Evolutionary conservation across 2,329 filamentous ascomycete genomes (phyloP).

Genomic region (Ustulina deusta): DNA sequence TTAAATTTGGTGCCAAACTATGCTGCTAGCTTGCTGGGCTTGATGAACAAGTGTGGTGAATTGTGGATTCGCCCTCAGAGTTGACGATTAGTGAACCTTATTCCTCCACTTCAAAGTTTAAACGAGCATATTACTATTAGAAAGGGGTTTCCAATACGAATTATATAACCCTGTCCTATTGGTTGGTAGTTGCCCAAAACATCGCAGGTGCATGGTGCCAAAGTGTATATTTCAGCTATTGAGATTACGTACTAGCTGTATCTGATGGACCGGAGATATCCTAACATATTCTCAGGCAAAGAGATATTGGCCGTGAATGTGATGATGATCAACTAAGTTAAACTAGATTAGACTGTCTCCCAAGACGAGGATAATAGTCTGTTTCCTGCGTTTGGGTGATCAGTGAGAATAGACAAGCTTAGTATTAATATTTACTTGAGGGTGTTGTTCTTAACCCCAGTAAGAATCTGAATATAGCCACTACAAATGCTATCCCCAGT

Average conservation of each 20-base stretch:
- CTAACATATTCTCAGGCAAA: background rate
- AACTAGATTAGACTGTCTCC: too few relatives aligned
- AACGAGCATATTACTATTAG: background rate
- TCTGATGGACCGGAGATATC: background rate
- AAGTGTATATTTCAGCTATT: background rate
- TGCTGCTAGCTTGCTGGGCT: background rate
- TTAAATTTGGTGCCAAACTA: background rate
- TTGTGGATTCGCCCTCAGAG: background rate
- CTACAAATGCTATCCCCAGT: too few relatives aligned
- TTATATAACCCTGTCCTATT: background rate
- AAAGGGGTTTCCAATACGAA: background rate
- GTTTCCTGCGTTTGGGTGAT: too few relatives aligned
- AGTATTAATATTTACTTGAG: too few relatives aligned
- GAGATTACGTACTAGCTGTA: background rate
- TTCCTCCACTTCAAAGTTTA: conserved; percentile 7
- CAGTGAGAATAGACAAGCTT: too few relatives aligned
- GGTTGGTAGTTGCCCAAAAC: background rate
- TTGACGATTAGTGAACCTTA: conserved; percentile 16
- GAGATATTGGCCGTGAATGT: background rate
- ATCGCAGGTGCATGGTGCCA: background rate
- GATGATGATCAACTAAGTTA: too few relatives aligned
- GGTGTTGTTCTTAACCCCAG: too few relatives aligned
- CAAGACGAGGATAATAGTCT: too few relatives aligned
- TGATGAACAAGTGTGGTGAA: background rate
- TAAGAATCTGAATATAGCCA: too few relatives aligned